Base-by-base conservation (phyloP, 164 flowering plant genomes). In the Vitis rupestris region DNA sequence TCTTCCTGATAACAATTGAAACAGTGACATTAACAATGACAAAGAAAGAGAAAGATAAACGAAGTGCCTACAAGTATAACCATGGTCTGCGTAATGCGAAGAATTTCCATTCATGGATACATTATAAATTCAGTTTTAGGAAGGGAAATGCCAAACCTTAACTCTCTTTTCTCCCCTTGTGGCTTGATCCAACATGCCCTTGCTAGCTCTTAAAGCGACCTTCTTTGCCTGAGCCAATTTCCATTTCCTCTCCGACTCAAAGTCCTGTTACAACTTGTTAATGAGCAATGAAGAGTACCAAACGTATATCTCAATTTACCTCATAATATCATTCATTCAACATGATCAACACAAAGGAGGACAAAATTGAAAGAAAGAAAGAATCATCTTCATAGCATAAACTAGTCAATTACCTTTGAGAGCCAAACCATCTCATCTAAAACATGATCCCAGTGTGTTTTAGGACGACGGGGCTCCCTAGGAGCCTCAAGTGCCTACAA, bases 381-480 rank as follows among this genome's bases (percentile, higher is more conserved):
- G 1, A 31, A 30, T 9, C 2, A 67, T 47, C 47, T 51, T 17
- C 17, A 54, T 12, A 27, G 67, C 30, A 68, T 54, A 63, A 61
- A 57, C 5, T 52, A 61, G 48, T 66, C 16, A 9, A 53, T 50
- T 75, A 93, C 98, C 98, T 96, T 96, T 68, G 99, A 93, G 75
- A 96, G 77, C 99, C 99, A 96, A 71, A 85, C 81, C 99, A 96
- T 96, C 81, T 96, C 99, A 72, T 92, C 99, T 59, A 96, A 64
- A 71, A 96, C 98, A 87, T 96, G 98, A 82, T 96, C 99, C 99
- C 99, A 96, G 76, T 93, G 98, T 19, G 95, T 71, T 87, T 92
- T 93, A 50, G 91, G 92, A 19, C 98, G 99, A 50, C 72, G 89
- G 27, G 98, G 99, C 75, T 92, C 98, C 74, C 76, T 86, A 8